Evolutionary conservation across 257 asterid species (phyloP).

Genomic region (Solanum virginianum): DNA sequence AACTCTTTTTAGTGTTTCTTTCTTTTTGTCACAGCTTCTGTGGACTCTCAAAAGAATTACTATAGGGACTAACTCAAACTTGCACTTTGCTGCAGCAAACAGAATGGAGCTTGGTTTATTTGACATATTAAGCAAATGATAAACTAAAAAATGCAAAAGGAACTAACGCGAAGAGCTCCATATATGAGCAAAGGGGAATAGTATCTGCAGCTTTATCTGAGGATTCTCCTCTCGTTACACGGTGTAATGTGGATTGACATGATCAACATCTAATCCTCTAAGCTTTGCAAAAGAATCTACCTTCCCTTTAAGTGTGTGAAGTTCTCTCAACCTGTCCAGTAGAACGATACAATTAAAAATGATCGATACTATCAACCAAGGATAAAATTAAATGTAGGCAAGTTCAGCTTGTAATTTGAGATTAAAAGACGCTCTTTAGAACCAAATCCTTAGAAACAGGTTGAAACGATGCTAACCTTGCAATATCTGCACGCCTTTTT

Average conservation of each 20-base stretch:
- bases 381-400: neutral
- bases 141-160: neutral
- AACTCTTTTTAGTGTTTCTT: neutral
- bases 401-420: neutral
- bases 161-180: neutral
- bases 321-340: constrained; percentile 37
- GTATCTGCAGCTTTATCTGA: neutral
- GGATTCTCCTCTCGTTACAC: constrained; percentile 10
- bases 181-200: neutral
- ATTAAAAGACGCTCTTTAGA: neutral
- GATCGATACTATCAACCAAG: neutral
- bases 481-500: constrained; percentile 47
- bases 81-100: neutral
- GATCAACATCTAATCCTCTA: constrained; percentile 38
- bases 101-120: neutral
- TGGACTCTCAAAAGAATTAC: neutral
- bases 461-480: constrained; percentile 20
- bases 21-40: neutral
- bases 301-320: constrained; percentile 49
- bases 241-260: constrained; percentile 37
- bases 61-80: neutral
- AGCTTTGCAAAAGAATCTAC: constrained; percentile 56
- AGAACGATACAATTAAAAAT: neutral
- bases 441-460: neutral
- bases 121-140: neutral